These are phyloP conservation scores for Euphorbia peplus DNA, from an alignment of 345 rosid genomes.

Conservation along the genomic window DNA sequence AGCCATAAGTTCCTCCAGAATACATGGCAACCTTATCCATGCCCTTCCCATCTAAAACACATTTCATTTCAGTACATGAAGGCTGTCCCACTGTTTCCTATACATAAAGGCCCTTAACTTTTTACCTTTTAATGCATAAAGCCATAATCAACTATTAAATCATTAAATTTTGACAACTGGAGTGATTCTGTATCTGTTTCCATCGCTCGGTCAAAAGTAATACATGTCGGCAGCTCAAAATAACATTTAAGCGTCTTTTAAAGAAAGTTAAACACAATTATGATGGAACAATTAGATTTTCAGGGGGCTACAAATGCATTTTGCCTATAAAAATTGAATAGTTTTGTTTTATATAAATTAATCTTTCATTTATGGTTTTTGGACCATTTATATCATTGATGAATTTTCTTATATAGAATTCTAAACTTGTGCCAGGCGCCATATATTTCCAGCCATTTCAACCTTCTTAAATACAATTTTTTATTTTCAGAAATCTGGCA, in stretches of 20 bases:
- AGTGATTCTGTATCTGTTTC: too few species aligned
- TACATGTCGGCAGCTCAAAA: too few species aligned
- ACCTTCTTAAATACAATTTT: not conserved
- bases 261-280: too few species aligned
- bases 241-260: too few species aligned
- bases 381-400: slow-evolving; percentile 10
- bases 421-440: not conserved
- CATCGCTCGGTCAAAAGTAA: too few species aligned
- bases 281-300: too few species aligned
- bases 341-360: not conserved
- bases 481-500: not conserved
- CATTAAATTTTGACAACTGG: too few species aligned
- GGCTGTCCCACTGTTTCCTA: not conserved
- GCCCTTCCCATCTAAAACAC: not conserved
- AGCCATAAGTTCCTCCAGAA: not conserved
- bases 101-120: too few species aligned
- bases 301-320: too few species aligned
- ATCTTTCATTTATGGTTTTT: not conserved
- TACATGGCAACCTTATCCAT: not conserved
- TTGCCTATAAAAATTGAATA: not conserved
- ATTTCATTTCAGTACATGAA: not conserved
- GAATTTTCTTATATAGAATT: not conserved
- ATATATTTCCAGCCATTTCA: not conserved
- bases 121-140: too few species aligned
- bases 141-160: too few species aligned